Evolutionary conservation across 2,329 filamentous ascomycete species (phyloP), one percentile per base, ranked within the genome.

Genomic region (Fusarium liriodendri): DNA sequence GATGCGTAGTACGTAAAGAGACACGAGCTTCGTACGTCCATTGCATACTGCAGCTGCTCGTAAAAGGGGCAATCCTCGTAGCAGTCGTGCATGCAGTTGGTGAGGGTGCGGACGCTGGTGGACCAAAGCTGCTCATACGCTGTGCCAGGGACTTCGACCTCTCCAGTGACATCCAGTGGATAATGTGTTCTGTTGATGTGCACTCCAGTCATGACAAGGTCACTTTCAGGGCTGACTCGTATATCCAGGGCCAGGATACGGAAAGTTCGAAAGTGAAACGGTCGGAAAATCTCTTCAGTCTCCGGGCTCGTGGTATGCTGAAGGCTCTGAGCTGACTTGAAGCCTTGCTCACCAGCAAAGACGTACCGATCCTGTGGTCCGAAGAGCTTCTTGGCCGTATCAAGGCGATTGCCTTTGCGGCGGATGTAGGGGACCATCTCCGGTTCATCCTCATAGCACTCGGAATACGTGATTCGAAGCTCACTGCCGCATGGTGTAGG

Each of bases 1-100:
- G 79, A 80, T 2, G 79, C 45, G 1, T 64, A 59, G 38, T 81
- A 82, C 4, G 79, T 78, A 38, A 81, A 81, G 2, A 82, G 70
- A 3, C 69, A 72, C 2, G 77, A 78, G 18, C 74, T 79, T 16
- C 78, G 73, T 6, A 74, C 75, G 47, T 82, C 80, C 66, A 78
- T 76, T 25, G 72, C 72, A 35, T 80, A 82, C 64, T 82, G 80
- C 1, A 80, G 71, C 58, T 82, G 81, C 59, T 82, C 80, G 54
- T 81, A 82, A 33, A 81, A 81, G 0, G 80, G 80, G 13, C 80
- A 82, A 54, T 82, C 80, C 6, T 79, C 78, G 58, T 82, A 81
- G 33, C 77, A 78, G 59, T 80, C 79, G 29, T 80, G 69, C 73
- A 78, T 78, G 27, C 76, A 78, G 52, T 78, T 78, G 2, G 52